These are phyloP conservation scores for Daucus carota DNA, from an alignment of 129 eudicot genomes.

Conservation along the genomic window DNA sequence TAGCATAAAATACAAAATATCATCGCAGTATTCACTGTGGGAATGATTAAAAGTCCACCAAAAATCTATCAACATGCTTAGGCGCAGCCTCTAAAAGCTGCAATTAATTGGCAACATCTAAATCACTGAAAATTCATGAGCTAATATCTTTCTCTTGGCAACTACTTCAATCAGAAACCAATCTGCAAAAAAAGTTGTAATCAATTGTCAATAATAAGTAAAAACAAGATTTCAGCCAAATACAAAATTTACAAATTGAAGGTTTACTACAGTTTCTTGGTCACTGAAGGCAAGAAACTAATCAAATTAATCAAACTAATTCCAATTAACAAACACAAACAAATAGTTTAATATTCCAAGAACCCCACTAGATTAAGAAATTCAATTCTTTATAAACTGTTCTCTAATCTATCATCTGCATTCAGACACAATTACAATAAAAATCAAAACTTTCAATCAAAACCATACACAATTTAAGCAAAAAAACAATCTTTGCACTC, in stretches of 20 bases:
- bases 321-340: not conserved
- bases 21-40: constrained; percentile 44
- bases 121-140: constrained; percentile 21
- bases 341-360: not conserved
- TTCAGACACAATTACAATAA: not conserved
- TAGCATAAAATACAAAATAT: constrained; percentile 34
- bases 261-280: not conserved
- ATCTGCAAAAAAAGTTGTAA: constrained; percentile 25
- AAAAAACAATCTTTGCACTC: not conserved
- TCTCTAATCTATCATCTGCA: not conserved
- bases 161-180: constrained; percentile 13
- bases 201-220: constrained; percentile 9
- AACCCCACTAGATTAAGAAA: not conserved
- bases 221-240: not conserved
- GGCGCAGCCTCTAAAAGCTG: constrained; percentile 93
- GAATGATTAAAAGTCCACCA: constrained; percentile 38
- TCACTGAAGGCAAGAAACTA: no score
- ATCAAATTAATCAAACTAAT: not conserved
- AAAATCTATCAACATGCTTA: constrained; percentile 74
- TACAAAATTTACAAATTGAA: not conserved
- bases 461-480: not conserved
- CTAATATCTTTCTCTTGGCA: constrained; percentile 17
- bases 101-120: constrained; percentile 66
- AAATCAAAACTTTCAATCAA: not conserved
- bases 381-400: not conserved